Conservation (phyloP, 352 stramenopile genomes). For the Pythium graminicola region DNA sequence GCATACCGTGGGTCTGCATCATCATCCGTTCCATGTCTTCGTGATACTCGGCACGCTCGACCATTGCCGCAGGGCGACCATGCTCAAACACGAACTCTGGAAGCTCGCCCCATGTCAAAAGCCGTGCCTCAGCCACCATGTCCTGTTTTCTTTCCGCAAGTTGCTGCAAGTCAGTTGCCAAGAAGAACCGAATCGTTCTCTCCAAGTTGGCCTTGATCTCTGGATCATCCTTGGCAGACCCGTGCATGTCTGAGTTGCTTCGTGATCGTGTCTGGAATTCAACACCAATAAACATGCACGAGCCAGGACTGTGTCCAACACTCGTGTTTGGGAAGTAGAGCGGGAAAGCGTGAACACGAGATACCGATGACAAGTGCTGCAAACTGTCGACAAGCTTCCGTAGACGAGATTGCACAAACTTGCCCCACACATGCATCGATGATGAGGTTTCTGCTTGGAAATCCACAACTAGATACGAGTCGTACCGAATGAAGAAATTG, state of each 20-base stretch:
- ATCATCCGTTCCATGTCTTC: slow-evolving; percentile 55
- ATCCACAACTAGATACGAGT: slow-evolving; percentile 66
- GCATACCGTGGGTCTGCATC: slow-evolving; percentile 20
- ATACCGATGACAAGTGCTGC: slow-evolving; percentile 52
- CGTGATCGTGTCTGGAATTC: slow-evolving; percentile 56
- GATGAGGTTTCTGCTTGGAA: slow-evolving; percentile 52
- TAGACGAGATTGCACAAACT: slow-evolving; percentile 74
- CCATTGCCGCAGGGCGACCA: slow-evolving; percentile 34
- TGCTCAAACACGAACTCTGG: slow-evolving; percentile 65
- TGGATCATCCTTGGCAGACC: slow-evolving; percentile 38
- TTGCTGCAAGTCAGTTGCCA: slow-evolving; percentile 78
- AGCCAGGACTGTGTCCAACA: slow-evolving; percentile 33
- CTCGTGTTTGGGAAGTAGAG: slow-evolving; percentile 54
- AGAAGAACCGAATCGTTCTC: slow-evolving; percentile 77
- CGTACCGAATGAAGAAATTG: slow-evolving; percentile 83
- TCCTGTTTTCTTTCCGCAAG: slow-evolving; percentile 66
- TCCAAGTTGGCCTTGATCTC: slow-evolving; percentile 66
- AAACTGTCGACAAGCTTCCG: slow-evolving; percentile 75
- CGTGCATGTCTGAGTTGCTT: slow-evolving; percentile 28
- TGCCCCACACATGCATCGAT: slow-evolving; percentile 77
- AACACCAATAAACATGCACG: slow-evolving; percentile 78
- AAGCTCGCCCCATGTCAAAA: slow-evolving; percentile 58
- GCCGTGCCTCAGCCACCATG: slow-evolving; percentile 46
- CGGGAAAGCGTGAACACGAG: slow-evolving; percentile 59
- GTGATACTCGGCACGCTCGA: slow-evolving; percentile 55